Base-by-base conservation (phyloP, 2,329 filamentous ascomycete genomes). In the Coniochaeta sp. region DNA sequence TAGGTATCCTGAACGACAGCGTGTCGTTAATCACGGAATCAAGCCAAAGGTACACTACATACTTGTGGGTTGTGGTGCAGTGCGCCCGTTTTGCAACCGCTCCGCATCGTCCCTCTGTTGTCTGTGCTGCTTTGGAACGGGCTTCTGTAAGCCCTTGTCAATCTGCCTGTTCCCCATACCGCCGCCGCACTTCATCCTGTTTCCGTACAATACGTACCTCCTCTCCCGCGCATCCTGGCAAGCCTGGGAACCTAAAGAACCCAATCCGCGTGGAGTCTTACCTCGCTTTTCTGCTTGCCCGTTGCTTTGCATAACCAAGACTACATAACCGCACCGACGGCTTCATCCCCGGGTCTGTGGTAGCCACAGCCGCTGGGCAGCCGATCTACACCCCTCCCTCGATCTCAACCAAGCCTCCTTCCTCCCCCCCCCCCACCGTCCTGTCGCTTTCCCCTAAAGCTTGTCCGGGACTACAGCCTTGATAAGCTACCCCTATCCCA, bases 31-130 rank as follows among this genome's bases (percentile, higher is more conserved):
- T 26, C 47, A 52, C 26, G 54, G 38, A 36, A 57, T 17, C 17
- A 57, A 57, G 54, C 16, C 17, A 36, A 57, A 57, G 54, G 54
- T 57, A 57, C 54, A 57, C 54, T 16, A 57, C n/a, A 34, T 52
- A 28, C 47, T 28, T 52, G 24, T 22, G 43, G n/a, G 22, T 47
- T 47, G 19, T 47, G 54, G 28, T 57, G 54, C 54, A 57, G 54
- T 57, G 54, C 54, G 34, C 47, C 47, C 54, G 34, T 38, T 57
- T 38, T 57, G 54, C 31, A 57, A 57, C 54, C 31, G 54, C 54
- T 57, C 28, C 54, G 54, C 54, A 57, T 57, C 31, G 24, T 57
- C 19, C 54, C 22, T 57, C 22, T 26, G 11, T 24, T 22, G 54
- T 57, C 34, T 36, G 54, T 57, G 34, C 54, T 57, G 33, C 54